A percentile compares a stretch with the other conserved stretches of the same genome.
phyloP scores from a whole-genome alignment of 768 basidiomycete genomes.

The Fomitopsis pulvina region DNA sequence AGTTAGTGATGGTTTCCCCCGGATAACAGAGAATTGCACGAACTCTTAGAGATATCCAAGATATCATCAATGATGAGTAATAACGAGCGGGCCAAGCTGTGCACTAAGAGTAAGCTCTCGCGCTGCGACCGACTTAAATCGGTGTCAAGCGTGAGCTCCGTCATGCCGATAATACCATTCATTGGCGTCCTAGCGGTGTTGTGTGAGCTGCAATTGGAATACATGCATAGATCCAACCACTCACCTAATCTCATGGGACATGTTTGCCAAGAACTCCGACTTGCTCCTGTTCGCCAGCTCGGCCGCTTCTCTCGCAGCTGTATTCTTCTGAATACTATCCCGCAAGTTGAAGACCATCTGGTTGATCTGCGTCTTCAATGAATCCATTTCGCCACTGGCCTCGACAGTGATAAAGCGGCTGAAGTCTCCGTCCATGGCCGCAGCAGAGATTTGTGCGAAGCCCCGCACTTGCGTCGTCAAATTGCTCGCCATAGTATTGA shows the following conservation, averaged over 20 bases:
- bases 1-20: constrained; percentile 6
- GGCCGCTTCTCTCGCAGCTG: constrained; percentile 92
- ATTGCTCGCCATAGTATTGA: constrained; percentile 97
- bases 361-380: constrained; percentile 97
- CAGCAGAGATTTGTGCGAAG: constrained; percentile 97
- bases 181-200: constrained; percentile 77
- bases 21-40: constrained; percentile 26
- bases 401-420: constrained; percentile 99
- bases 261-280: constrained; percentile 98
- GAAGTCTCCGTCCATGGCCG: constrained; percentile 98
- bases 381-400: constrained; percentile 98
- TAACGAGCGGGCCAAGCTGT: constrained; percentile 87
- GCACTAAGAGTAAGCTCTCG: constrained; percentile 92
- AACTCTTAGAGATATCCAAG: constrained; percentile 98
- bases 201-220: background rate
- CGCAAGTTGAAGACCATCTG: constrained; percentile 98
- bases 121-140: constrained; percentile 92
- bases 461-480: constrained; percentile 98
- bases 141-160: constrained; percentile 92
- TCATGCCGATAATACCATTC: constrained; percentile 99
- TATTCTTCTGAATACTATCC: constrained; percentile 98
- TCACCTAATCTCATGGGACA: constrained; percentile 94
- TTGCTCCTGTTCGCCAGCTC: constrained; percentile 97
- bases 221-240: constrained; percentile 22
- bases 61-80: constrained; percentile 98